phyloP scores from a whole-genome alignment of 345 rosid species.

The Xanthoceras sorbifolium region DNA sequence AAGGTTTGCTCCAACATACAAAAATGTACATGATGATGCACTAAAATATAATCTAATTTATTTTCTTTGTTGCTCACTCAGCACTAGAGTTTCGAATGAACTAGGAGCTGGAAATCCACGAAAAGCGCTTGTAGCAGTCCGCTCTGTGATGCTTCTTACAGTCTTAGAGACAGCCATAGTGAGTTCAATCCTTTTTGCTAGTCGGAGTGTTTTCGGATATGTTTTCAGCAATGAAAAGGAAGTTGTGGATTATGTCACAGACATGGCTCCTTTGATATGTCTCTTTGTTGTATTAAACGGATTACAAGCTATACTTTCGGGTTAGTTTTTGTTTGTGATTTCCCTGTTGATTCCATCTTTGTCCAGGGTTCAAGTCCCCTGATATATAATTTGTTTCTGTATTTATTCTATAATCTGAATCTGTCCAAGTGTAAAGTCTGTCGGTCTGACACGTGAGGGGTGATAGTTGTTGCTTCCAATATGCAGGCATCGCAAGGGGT shows the following conservation, averaged over 20 bases:
- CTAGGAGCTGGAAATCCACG: conserved; percentile 70
- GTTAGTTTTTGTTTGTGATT: conserved; percentile 20
- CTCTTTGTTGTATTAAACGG: conserved; percentile 57
- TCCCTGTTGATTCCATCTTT: too few species aligned
- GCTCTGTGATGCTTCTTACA: conserved; percentile 41
- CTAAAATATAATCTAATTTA: too few species aligned
- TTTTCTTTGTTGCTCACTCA: conserved; percentile 32
- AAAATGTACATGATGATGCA: background rate
- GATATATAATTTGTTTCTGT: too few species aligned
- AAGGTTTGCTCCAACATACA: conserved; percentile 41
- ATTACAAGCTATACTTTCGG: conserved; percentile 70
- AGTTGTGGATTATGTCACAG: conserved; percentile 69
- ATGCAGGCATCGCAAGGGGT: conserved; percentile 74
- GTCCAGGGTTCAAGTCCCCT: too few species aligned
- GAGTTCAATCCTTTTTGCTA: conserved; percentile 44
- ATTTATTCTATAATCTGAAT: too few species aligned
- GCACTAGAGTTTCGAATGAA: conserved; percentile 88
- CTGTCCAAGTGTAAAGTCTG: too few species aligned
- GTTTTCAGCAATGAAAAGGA: conserved; percentile 67
- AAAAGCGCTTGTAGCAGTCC: conserved; percentile 48
- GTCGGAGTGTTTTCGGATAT: conserved; percentile 55
- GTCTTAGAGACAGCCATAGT: conserved; percentile 38
- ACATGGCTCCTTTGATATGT: conserved; percentile 67
- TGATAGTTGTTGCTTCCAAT: background rate
- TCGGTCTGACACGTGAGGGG: too few species aligned